phyloP scores from a whole-genome alignment of 805 yeast species.

The Candida pseudofarinosa region DNA sequence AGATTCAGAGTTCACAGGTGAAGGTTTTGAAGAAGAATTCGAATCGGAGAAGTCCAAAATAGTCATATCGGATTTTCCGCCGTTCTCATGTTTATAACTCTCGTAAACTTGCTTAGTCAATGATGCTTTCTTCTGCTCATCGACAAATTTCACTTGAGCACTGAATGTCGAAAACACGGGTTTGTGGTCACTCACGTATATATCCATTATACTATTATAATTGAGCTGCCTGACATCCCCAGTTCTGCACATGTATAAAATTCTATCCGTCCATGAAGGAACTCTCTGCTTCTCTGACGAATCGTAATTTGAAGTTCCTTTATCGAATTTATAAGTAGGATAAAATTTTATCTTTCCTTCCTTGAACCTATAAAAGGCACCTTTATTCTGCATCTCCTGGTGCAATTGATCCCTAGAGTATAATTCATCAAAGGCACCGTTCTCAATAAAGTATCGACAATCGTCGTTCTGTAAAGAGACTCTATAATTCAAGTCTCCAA shows the following conservation, averaged over 20 bases:
- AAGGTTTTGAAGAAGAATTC: constrained; percentile 7
- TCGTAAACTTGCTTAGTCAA: constrained; percentile 26
- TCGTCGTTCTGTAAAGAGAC: constrained; percentile 67
- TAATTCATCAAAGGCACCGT: constrained; percentile 46
- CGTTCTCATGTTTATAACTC: constrained; percentile 26
- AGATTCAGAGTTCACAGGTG: constrained; percentile 8
- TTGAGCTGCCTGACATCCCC: constrained; percentile 51
- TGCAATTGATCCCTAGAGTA: constrained; percentile 75
- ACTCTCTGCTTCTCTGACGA: constrained; percentile 87
- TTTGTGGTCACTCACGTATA: constrained; percentile 80
- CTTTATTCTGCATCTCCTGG: constrained; percentile 61
- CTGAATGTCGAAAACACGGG: constrained; percentile 84
- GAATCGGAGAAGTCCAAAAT: constrained; percentile 6
- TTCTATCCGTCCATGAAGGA: constrained; percentile 98
- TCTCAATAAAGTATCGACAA: constrained; percentile 52
- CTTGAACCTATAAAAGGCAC: constrained; percentile 75
- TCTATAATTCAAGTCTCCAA: constrained; percentile 92
- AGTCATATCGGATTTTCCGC: constrained; percentile 12
- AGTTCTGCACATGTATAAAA: constrained; percentile 54
- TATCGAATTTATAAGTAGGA: constrained; percentile 94
- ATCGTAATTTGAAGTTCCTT: constrained; percentile 78
- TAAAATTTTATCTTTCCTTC: constrained; percentile 77
- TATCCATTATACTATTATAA: constrained; percentile 59
- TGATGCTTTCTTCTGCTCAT: constrained; percentile 33
- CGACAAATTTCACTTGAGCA: constrained; percentile 62